phyloP scores from a whole-genome alignment of 495 filamentous ascomycete species.

The Hypoxylon intermedium region DNA sequence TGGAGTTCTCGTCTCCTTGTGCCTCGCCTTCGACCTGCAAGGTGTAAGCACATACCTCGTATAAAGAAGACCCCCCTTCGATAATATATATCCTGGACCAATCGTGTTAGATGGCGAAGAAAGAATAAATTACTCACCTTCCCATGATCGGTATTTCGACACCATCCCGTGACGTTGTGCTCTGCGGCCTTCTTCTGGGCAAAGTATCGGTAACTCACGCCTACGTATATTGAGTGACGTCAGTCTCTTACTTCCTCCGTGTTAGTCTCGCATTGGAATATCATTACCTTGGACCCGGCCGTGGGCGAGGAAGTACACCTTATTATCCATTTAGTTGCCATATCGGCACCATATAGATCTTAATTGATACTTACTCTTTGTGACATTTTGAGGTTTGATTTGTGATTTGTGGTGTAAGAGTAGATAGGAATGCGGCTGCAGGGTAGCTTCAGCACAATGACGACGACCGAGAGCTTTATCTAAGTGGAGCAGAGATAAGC shows the following conservation, averaged over 20 bases:
- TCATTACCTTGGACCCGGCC: conserved; percentile 61
- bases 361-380: conserved; percentile 34
- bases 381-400: conserved; percentile 34
- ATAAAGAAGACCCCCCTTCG: too few relatives aligned
- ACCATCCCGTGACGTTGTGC: conserved; percentile 76
- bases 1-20: conserved; percentile 69
- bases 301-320: conserved; percentile 62
- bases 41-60: background rate
- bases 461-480: conserved; percentile 18
- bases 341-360: background rate
- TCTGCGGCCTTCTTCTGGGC: conserved; percentile 70
- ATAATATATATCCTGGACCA: too few relatives aligned
- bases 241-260: conserved; percentile 13
- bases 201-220: conserved; percentile 80
- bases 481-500: conserved; percentile 16
- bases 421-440: conserved; percentile 10
- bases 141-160: conserved; percentile 75
- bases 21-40: conserved; percentile 86
- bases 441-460: conserved; percentile 16
- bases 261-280: conserved; percentile 1
- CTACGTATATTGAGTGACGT: conserved; percentile 47
- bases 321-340: conserved; percentile 20
- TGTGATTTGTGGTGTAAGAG: conserved; percentile 8
- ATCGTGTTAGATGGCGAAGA: too few relatives aligned
- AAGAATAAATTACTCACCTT: conserved; percentile 68